phyloP scores from a whole-genome alignment of 352 stramenopile species.

The Pythium myriotylum region DNA sequence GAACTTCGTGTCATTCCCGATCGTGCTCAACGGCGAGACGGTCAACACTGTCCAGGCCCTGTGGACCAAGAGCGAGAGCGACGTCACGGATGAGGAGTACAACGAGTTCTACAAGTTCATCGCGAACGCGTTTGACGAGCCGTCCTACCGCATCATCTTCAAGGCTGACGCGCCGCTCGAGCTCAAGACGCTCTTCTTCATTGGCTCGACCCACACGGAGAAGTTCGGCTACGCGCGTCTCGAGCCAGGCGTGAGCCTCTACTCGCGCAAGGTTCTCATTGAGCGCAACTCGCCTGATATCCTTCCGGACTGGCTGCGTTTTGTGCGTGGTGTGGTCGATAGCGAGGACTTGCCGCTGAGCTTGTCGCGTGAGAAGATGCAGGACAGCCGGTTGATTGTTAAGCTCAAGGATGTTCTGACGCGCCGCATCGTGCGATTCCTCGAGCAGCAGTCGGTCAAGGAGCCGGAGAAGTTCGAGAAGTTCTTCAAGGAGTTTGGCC shows the following conservation, averaged over 20 bases:
- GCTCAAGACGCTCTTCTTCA: conserved; percentile 98
- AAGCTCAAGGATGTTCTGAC: conserved; percentile 98
- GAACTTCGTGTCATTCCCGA: conserved; percentile 99
- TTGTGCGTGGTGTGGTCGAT: conserved; percentile 91
- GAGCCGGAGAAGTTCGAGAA: conserved; percentile 96
- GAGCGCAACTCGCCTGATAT: conserved; percentile 97
- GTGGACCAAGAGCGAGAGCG: conserved; percentile 96
- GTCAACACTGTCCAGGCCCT: conserved; percentile 99
- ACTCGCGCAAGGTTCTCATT: conserved; percentile 99
- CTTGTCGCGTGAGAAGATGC: conserved; percentile 98
- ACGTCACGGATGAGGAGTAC: conserved; percentile 97
- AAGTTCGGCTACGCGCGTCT: conserved; percentile 96
- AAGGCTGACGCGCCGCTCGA: conserved; percentile 98
- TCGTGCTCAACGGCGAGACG: conserved; percentile 95
- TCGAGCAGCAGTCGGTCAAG: conserved; percentile 90
- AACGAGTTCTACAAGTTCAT: conserved; percentile 98
- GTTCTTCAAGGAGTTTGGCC: conserved; percentile 98
- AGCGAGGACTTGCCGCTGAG: conserved; percentile 99
- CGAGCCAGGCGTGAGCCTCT: conserved; percentile 97
- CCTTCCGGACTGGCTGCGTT: conserved; percentile 97
- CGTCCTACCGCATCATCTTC: conserved; percentile 96
- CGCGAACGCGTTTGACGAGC: conserved; percentile 94
- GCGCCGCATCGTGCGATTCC: conserved; percentile 88
- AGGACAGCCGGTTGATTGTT: conserved; percentile 96
- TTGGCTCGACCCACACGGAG: conserved; percentile 96